Conservation (phyloP, 805 yeast genomes). For the Metschnikowia kunwiensis region DNA sequence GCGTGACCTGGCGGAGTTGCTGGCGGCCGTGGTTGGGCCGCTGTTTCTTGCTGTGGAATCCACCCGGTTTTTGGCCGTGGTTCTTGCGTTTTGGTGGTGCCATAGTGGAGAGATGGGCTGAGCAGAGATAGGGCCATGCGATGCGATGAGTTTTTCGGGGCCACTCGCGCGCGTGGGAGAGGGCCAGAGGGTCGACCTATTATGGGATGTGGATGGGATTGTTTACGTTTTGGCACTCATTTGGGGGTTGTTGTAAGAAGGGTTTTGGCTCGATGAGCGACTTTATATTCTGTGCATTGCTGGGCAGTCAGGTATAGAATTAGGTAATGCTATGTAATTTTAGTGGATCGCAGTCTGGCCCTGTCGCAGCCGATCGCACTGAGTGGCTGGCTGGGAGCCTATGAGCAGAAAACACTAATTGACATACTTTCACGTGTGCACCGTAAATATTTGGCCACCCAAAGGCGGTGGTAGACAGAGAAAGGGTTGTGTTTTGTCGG, state of each 20-base stretch:
- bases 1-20: constrained; percentile 56
- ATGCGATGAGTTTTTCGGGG: constrained; percentile 9
- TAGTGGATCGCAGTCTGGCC: too few relatives aligned
- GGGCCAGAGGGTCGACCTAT: background rate
- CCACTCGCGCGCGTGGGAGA: background rate
- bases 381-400: too few relatives aligned
- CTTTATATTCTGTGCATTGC: too few relatives aligned
- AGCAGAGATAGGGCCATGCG: background rate
- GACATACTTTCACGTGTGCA: too few relatives aligned
- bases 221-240: background rate
- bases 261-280: background rate
- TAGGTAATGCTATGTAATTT: too few relatives aligned
- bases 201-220: background rate
- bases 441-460: too few relatives aligned
- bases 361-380: too few relatives aligned
- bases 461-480: too few relatives aligned
- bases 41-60: constrained; percentile 2
- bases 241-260: background rate
- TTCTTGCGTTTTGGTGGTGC: constrained; percentile 4
- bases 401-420: too few relatives aligned
- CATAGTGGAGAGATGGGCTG: constrained; percentile 1
- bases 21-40: constrained; percentile 52
- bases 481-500: too few relatives aligned
- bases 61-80: background rate
- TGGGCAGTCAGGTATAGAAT: too few relatives aligned